Evolutionary conservation across 352 stramenopile genomes (phyloP).

Genomic region (Pythium rishiriense): DNA sequence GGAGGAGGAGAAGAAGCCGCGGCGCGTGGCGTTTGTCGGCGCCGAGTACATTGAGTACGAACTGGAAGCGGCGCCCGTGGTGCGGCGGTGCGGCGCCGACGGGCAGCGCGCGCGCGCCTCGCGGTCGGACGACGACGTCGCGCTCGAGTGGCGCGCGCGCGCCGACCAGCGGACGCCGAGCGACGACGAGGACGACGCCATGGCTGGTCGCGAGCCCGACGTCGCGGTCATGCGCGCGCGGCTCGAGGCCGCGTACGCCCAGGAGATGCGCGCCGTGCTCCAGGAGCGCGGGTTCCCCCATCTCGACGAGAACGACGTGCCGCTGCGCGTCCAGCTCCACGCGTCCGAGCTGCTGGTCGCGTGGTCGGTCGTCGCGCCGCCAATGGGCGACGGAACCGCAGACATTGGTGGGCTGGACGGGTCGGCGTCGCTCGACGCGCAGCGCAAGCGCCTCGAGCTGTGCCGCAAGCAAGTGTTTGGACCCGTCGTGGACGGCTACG

Average conservation of each 20-base stretch:
- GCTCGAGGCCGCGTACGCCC: conserved; percentile 29
- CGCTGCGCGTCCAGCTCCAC: conserved; percentile 43
- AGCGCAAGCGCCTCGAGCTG: conserved; percentile 21
- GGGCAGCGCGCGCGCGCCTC: background rate
- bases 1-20: background rate
- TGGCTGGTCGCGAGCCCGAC: background rate
- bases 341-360: conserved; percentile 47
- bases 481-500: conserved; percentile 47
- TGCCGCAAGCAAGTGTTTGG: conserved; percentile 19
- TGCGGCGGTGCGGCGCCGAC: conserved; percentile 33
- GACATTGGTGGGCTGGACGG: background rate
- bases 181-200: background rate
- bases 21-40: conserved; percentile 52
- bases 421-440: conserved; percentile 11
- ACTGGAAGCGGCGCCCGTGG: conserved; percentile 41
- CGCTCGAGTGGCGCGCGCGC: conserved; percentile 50
- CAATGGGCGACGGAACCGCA: background rate
- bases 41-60: conserved; percentile 66
- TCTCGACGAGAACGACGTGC: conserved; percentile 26
- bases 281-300: conserved; percentile 37
- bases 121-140: conserved; percentile 17
- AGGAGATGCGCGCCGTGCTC: conserved; percentile 39
- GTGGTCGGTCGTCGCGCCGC: conserved; percentile 22
- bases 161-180: background rate
- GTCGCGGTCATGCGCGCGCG: conserved; percentile 20